Evolutionary conservation across 2,329 filamentous ascomycete genomes (phyloP), one percentile per base, ranked within the genome.

Genomic region (Myriosclerotinia duriaeana): DNA sequence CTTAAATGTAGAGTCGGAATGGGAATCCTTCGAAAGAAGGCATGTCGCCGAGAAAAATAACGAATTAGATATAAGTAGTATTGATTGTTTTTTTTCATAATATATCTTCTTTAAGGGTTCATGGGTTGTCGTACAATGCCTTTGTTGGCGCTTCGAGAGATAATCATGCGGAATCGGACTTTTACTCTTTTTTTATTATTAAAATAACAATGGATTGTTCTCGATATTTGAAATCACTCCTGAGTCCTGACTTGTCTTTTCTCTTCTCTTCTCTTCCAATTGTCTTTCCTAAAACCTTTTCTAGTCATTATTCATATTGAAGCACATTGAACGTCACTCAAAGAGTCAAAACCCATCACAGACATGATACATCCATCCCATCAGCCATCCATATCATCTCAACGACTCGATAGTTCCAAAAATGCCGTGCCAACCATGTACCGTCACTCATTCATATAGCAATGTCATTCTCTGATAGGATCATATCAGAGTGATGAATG

Each of bases 371-470:
- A 26, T 26, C 26, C 26, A 26, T 26, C 26, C 26, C 9, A 46
- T 30, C 40, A 48, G 7, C 42, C 42, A 48, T 59, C 42, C 40
- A 59, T 14, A 34, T 46, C 40, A 22, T 46, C 55, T 59, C 56
- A 58, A 34, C 40, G 26, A 46, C 40, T 59, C 55, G 40, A 59
- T 46, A 44, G 40, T 46, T 15, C 11, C 12, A 36, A 58, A 59
- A n/a, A 59, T 17, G 55, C 40, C 55, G 55, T 59, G 55, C 56
- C 56, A 59, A 59, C 56, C 56, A 36, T 59, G 56, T 48, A 59
- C 17, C 42, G 40, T 59, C 36, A 26, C 30, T 34, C 56, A 59
- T 36, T 11, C 26, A 59, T 34, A 59, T 46, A 12, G 55, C 26
- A 9, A 46, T 34, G 12, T 8, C 22, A 11, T 46, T 2, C 42